phyloP scores from a whole-genome alignment of 441 rosid genomes.

The Metrosideros polymorpha region DNA sequence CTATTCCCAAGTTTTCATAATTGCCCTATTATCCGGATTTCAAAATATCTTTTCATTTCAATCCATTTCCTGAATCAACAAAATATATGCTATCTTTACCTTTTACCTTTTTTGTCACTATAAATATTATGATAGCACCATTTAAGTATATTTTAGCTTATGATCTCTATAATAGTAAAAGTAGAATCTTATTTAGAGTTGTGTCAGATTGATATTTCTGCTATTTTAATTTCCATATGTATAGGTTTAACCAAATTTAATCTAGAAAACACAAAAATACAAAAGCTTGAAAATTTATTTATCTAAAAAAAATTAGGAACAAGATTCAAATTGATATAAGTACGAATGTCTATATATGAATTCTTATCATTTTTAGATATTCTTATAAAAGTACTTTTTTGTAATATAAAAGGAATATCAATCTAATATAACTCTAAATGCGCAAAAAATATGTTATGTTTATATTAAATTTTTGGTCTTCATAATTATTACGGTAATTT shows the following conservation, averaged over 20 bases:
- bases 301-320: too few species aligned
- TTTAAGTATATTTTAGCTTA: neutral
- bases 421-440: neutral
- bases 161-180: neutral
- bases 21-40: too few species aligned
- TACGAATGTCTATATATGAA: neutral
- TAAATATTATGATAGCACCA: neutral
- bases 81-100: too few species aligned
- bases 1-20: neutral
- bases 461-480: neutral
- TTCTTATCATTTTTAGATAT: too few species aligned
- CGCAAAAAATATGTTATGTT: too few species aligned
- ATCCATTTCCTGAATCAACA: neutral
- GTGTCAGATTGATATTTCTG: neutral
- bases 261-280: neutral
- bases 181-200: neutral
- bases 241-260: neutral
- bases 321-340: too few species aligned
- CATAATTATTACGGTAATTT: too few species aligned
- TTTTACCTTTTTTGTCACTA: neutral
- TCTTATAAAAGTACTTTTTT: too few species aligned
- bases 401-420: neutral
- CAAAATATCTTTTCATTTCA: neutral
- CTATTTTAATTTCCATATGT: too few species aligned
- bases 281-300: neutral